Conservation (phyloP, 176 grass and related monocot species). For the Oryza nivara region DNA sequence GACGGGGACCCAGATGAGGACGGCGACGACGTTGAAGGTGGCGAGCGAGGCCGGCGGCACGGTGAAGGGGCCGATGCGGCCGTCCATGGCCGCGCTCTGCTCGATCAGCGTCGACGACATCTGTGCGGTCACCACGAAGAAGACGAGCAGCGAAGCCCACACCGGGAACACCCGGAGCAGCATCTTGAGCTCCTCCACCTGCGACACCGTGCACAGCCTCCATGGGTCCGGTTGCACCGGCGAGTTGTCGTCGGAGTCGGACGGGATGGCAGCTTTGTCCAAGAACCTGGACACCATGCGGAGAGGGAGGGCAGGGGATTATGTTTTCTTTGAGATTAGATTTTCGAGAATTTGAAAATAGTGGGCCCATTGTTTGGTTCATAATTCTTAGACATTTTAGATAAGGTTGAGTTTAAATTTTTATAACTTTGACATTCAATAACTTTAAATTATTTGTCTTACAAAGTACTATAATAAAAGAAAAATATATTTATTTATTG, state of each 20-base stretch:
- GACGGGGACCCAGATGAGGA: slow-evolving; percentile 38
- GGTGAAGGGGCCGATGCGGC: slow-evolving; percentile 29
- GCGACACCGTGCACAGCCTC: slow-evolving; percentile 52
- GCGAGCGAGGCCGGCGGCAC: slow-evolving; percentile 46
- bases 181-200: slow-evolving; percentile 51
- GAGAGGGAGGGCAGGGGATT: too few species aligned
- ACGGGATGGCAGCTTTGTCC: slow-evolving; percentile 31
- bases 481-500: too few species aligned
- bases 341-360: too few species aligned
- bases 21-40: slow-evolving; percentile 11
- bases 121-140: slow-evolving; percentile 36
- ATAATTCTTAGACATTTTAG: too few species aligned
- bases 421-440: too few species aligned
- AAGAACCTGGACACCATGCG: too few species aligned
- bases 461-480: too few species aligned
- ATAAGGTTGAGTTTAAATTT: too few species aligned
- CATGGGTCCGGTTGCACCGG: slow-evolving; percentile 12
- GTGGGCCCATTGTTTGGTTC: too few species aligned
- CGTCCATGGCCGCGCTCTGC: slow-evolving; percentile 42
- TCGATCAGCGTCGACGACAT: slow-evolving; percentile 48
- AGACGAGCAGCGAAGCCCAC: slow-evolving; percentile 45
- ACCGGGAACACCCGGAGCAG: slow-evolving; percentile 44
- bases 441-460: too few species aligned
- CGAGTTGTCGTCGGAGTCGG: too few species aligned
- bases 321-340: too few species aligned